Conservation (phyloP, 78 protist species). For the Tieghemostelium lacteum region DNA sequence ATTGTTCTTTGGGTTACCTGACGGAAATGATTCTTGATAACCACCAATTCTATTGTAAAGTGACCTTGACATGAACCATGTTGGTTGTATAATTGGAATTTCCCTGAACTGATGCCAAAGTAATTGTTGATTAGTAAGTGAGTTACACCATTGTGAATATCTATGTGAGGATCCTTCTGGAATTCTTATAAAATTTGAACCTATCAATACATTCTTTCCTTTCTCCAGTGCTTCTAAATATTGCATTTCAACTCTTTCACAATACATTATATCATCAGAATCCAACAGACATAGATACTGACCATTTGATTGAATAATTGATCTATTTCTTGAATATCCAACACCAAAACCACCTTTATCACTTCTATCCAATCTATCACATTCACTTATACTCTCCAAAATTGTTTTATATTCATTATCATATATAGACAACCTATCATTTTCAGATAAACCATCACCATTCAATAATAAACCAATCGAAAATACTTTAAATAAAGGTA, state of each 20-base stretch:
- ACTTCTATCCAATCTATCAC: background rate
- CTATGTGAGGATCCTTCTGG: slow-evolving; percentile 61
- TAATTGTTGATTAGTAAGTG: slow-evolving; percentile 41
- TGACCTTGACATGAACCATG: slow-evolving; percentile 59
- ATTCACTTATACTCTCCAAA: background rate
- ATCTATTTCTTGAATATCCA: slow-evolving; percentile 66
- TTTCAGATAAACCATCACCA: too few species aligned
- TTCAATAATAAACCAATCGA: slow-evolving; percentile 10
- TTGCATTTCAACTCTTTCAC: slow-evolving; percentile 54
- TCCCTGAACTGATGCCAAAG: slow-evolving; percentile 62
- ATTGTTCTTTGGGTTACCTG: background rate
- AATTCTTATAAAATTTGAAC: slow-evolving; percentile 59
- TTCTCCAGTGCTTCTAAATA: background rate
- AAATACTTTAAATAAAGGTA: slow-evolving; percentile 15
- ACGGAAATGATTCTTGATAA: slow-evolving; percentile 5
- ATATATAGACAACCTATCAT: too few species aligned
- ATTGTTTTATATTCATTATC: background rate
- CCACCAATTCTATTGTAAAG: slow-evolving; percentile 12
- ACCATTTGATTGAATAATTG: slow-evolving; percentile 65
- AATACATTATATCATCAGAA: slow-evolving; percentile 71
- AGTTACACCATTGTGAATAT: slow-evolving; percentile 75
- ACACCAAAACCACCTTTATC: slow-evolving; percentile 36
- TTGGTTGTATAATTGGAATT: slow-evolving; percentile 70
- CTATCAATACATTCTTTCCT: background rate
- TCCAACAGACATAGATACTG: slow-evolving; percentile 58